Base-by-base conservation (phyloP, 108 stramenopile species). In the Aurantiochytrium sp. region DNA sequence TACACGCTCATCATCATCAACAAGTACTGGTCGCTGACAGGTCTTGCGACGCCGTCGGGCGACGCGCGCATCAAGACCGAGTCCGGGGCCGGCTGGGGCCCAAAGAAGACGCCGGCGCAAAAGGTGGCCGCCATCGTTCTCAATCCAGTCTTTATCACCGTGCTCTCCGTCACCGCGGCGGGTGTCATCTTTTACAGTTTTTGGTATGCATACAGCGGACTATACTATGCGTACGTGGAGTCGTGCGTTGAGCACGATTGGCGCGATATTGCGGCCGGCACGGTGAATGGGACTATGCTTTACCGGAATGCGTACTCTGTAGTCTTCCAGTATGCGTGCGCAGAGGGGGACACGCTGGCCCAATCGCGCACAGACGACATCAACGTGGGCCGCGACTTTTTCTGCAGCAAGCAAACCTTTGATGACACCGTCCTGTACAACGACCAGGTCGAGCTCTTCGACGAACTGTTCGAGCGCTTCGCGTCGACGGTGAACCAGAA, bases 281-380 rank as follows among this genome's bases (percentile, higher is more conserved):
- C n/a, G 10, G 45, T 2, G 10, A 81, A 24, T n/a, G 69, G 69
- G 12, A 81, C 69, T 5, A 81, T 81, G 69, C 69, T 81, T n/a
- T 81, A 81, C 69, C 37, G 69, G 69, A 81, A 81, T 30, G 45
- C 24, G 12, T 81, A 81, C 45, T 81, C 69, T 5, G 45, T 81
- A 45, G 42, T 48, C 5, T 81, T 81, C 45, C 69, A 81, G 69
- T 81, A 81, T n/a, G 37, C 69, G 5, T 22, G 24, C n/a, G 21
- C 69, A 41, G 12, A 10, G 17, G 69, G 69, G 5, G 69, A 81
- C n/a, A n/a, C 42, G 22, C 69, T 81, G 5, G 69, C 69, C 0
- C n/a, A 22, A 1, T 10, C 22, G n/a, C 69, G 69, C 69, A 48
- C 45, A 24, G 45, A 81, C 69, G 69, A 81, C 24, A 41, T 81